phyloP scores from a whole-genome alignment of 2,329 filamentous ascomycete genomes.

The Trichoderma sp. region DNA sequence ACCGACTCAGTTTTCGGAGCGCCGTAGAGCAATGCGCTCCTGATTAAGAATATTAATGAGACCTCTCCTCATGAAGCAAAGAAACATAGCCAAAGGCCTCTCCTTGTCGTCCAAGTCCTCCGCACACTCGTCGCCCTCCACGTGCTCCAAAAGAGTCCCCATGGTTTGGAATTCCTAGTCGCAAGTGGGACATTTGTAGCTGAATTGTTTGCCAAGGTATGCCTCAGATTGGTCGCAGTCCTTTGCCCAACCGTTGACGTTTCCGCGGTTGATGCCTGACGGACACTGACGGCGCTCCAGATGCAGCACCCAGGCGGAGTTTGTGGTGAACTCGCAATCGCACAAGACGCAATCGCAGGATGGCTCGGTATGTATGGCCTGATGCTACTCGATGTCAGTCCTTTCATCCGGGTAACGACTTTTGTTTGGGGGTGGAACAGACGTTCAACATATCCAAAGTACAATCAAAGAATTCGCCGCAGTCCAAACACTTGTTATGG shows the following conservation, averaged over 20 bases:
- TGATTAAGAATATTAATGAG: neutral
- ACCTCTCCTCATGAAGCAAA: neutral
- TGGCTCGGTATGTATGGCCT: conserved; percentile 22
- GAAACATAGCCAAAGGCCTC: neutral
- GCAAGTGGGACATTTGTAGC: conserved; percentile 28
- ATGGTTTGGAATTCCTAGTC: conserved; percentile 11
- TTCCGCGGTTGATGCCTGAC: conserved; percentile 13
- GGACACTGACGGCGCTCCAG: conserved; percentile 28
- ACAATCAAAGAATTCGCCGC: conserved; percentile 12
- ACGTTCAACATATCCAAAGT: conserved; percentile 25
- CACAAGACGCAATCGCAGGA: conserved; percentile 27
- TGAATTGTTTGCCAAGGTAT: conserved; percentile 27
- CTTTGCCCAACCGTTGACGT: conserved; percentile 19
- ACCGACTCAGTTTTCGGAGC: neutral
- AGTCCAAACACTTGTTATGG: conserved; percentile 26
- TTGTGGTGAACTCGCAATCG: conserved; percentile 18
- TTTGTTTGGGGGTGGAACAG: neutral
- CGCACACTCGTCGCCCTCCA: conserved; percentile 28
- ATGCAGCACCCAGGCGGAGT: conserved; percentile 32
- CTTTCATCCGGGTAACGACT: neutral
- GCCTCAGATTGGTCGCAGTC: conserved; percentile 7
- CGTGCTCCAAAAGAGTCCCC: conserved; percentile 30
- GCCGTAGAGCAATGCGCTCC: too few relatives aligned
- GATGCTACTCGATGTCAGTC: conserved; percentile 24
- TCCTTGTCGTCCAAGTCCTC: neutral